Evolutionary conservation across 2,329 filamentous ascomycete species (phyloP), one percentile per base, ranked within the genome.

Genomic region (Cladosporium cucumerinum): DNA sequence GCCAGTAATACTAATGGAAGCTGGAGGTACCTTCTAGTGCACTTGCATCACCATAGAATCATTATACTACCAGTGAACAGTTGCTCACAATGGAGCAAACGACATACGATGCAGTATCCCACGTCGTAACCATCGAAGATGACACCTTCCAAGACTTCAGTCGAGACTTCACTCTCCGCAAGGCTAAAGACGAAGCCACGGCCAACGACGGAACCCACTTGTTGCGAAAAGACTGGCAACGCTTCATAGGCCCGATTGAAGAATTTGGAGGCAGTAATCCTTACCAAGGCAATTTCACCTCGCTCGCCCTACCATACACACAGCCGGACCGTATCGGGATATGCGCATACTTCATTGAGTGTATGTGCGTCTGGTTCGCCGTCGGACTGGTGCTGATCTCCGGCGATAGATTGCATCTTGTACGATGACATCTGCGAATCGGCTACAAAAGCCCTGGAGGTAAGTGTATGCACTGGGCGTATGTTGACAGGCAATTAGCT

Each of bases 301-400:
- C 55, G 21, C 55, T 57, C 3, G 55, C 30, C 18, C 10, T 57
- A 12, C 55, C 55, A 6, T 57, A 36, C 32, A 57, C 55, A 25
- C 28, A 23, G 25, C 55, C 34, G 11, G 55, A 57, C 8, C 55
- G 55, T n/a, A 26, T 57, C 34, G 55, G 23, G 2, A 43, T 57
- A 26, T 57, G 28, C n/a, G 34, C 55, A 57, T 57, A 57, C 55
- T 57, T 57, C 23, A 23, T 57, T n/a, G 55, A 43, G 30, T 57
- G 55, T 57, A 57, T 36, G 55, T 26, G 16, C 34, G n/a, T 21
- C 28, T 36, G 28, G 32, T 57, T 57, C 30, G 52, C 52, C 52
- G 52, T 57, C 32, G 12, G 25, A 10, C 49, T 52, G 49, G 25
- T 52, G 49, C 49, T 52, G 49, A 52, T 52, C 49, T n/a, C 28